Evolutionary conservation across 768 basidiomycete genomes (phyloP).

Genomic region (Mrakia blollopis): DNA sequence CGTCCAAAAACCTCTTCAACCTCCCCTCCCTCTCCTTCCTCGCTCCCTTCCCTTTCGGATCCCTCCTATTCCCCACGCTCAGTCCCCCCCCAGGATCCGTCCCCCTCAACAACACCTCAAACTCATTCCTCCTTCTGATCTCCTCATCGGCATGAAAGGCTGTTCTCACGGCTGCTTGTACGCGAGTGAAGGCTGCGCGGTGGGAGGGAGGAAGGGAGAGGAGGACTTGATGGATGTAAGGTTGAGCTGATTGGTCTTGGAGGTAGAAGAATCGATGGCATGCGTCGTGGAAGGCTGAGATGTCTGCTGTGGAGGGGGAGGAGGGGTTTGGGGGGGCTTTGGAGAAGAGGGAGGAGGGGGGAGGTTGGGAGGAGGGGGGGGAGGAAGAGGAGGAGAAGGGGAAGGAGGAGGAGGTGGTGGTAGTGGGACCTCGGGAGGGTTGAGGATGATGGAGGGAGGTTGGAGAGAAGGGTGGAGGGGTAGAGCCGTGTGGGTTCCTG

Average conservation of each 20-base stretch:
- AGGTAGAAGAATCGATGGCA: constrained; percentile 28
- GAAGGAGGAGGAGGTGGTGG: background rate
- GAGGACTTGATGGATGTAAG: constrained; percentile 18
- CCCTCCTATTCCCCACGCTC: constrained; percentile 13
- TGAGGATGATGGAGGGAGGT: constrained; percentile 24
- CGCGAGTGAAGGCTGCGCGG: constrained; percentile 29
- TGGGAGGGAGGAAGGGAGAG: constrained; percentile 28
- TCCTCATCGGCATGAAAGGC: constrained; percentile 19
- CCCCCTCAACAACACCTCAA: constrained; percentile 25
- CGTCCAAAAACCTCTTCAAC: constrained; percentile 18
- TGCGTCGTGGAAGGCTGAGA: constrained; percentile 18
- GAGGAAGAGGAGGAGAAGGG: too few relatives aligned
- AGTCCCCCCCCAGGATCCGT: constrained; percentile 20
- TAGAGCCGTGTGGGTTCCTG: background rate
- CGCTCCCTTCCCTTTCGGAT: constrained; percentile 15
- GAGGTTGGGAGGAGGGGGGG: too few relatives aligned
- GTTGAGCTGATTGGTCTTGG: background rate
- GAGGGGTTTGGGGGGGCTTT: constrained; percentile 30
- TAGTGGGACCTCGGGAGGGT: constrained; percentile 12
- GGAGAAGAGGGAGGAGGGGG: constrained; percentile 30
- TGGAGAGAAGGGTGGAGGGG: background rate
- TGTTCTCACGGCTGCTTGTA: constrained; percentile 20
- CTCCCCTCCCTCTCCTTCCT: constrained; percentile 27
- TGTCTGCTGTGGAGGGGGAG: constrained; percentile 28
- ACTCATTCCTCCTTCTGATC: constrained; percentile 20